Evolutionary conservation across 257 asterid genomes (phyloP), one percentile per base, ranked within the genome.

Genomic region (Knoxia roxburghii): DNA sequence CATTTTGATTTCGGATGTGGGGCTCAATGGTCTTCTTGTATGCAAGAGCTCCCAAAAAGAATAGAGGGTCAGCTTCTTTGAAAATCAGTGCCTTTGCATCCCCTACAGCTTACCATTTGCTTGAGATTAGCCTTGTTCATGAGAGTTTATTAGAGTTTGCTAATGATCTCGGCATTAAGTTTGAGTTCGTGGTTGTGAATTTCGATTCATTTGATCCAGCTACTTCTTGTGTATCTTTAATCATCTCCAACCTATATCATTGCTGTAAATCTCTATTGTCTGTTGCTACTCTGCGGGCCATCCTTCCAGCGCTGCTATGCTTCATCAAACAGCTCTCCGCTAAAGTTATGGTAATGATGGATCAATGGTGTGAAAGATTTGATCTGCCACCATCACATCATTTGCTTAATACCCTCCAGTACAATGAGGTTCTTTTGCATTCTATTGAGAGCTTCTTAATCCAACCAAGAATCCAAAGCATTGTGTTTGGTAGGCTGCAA

Each of bases 11-110:
- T 85, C 6, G 90, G 90, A 13, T 72, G 74, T 64, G 90, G 90
- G 50, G 87, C 83, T 46, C 87, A 82, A 24, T 85, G 90, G 87
- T 77, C 90, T 67, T 82, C 90, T n/a, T 85, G 82, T 65, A 81
- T 85, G 81, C 84, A 76, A 59, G 87, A 85, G 64, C 80, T 85
- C 84, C 84, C 0, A 69, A 64, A 37, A 64, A 70, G 59, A 79
- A 65, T 55, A 62, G 78, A 26, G 82, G 72, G 41, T 37, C 74
- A 12, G 48, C 76, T 24, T 79, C 79, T 21, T 23, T 84, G 17
- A 84, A 81, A 72, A 79, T 84, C 40, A 79, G 85, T 0, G 85
- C 85, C 40, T 84, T 84, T 73, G 85, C 83, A 11, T 84, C 89
- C 50, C 89, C 87, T 26, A 73, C 83, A 24, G 73, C 74, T 43